These are phyloP conservation scores for Neofusicoccum laricinum DNA, from an alignment of 2,329 filamentous ascomycete species.

Conservation along the genomic window DNA sequence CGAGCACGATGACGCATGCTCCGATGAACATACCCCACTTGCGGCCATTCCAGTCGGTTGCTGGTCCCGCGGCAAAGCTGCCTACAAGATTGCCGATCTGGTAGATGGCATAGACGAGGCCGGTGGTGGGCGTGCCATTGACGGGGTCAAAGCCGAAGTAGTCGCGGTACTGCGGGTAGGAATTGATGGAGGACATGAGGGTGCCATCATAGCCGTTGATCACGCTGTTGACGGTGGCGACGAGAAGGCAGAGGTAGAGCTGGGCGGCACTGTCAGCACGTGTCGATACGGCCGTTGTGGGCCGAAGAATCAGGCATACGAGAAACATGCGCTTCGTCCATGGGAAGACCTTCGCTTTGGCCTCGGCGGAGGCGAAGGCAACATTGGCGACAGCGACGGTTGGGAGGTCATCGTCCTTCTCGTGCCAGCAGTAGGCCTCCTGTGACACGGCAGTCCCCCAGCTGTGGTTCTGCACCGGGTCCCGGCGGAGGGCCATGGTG, in stretches of 20 bases:
- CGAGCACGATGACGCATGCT: conserved; percentile 51
- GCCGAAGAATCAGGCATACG: conserved; percentile 25
- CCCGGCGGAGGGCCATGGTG: background rate
- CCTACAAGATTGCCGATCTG: conserved; percentile 47
- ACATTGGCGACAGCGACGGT: conserved; percentile 25
- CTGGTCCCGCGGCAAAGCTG: conserved; percentile 44
- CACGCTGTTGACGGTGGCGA: conserved; percentile 45
- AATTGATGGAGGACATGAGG: conserved; percentile 50
- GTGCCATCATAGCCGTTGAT: conserved; percentile 52
- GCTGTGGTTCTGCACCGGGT: background rate
- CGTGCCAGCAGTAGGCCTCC: conserved; percentile 9
- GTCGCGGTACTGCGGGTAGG: conserved; percentile 42
- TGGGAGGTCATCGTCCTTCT: background rate
- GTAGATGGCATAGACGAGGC: conserved; percentile 51
- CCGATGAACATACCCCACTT: conserved; percentile 56
- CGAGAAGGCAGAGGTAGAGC: conserved; percentile 41
- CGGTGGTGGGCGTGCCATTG: conserved; percentile 39
- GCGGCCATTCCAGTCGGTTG: conserved; percentile 42
- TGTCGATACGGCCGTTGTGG: background rate
- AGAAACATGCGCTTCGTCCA: conserved; percentile 46
- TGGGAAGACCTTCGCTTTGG: conserved; percentile 43
- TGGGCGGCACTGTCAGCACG: conserved; percentile 19
- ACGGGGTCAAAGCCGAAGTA: conserved; percentile 42
- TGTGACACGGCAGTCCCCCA: conserved; percentile 2
- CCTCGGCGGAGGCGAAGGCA: conserved; percentile 43